Evolutionary conservation across 1,284 basidiomycete genomes (phyloP).

Genomic region (Irpex sp.): DNA sequence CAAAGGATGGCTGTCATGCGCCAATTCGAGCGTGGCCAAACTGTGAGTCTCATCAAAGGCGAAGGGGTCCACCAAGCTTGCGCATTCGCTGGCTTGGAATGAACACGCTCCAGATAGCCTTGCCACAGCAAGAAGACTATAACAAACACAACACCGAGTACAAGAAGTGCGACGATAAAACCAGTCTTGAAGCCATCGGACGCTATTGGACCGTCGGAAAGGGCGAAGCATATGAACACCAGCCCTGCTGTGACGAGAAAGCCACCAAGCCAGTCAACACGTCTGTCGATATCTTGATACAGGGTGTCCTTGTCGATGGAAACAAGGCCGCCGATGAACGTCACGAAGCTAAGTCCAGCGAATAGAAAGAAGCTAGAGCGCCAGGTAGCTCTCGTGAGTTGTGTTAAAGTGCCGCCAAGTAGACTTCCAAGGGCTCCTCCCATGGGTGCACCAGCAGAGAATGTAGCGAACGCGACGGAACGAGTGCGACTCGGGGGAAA

Average conservation of each 20-base stretch:
- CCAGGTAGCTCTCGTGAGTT: conserved; percentile 57
- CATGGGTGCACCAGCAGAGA: conserved; percentile 76
- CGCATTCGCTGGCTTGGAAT: conserved; percentile 22
- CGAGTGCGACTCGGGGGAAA: conserved; percentile 69
- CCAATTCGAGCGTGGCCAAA: conserved; percentile 70
- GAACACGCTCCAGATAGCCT: conserved; percentile 49
- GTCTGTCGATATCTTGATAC: conserved; percentile 45
- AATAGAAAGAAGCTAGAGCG: conserved; percentile 52
- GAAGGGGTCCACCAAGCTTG: conserved; percentile 40
- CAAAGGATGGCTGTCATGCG: conserved; percentile 62
- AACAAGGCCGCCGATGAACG: conserved; percentile 37
- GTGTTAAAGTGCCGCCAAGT: conserved; percentile 68
- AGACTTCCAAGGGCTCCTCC: conserved; percentile 69
- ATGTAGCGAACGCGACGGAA: conserved; percentile 73
- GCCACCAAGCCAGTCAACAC: conserved; percentile 84
- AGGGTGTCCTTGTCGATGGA: conserved; percentile 43
- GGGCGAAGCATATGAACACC: conserved; percentile 75
- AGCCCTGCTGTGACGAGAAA: conserved; percentile 72
- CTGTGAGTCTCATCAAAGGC: conserved; percentile 64
- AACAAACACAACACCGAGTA: conserved; percentile 59
- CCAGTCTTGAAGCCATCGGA: conserved; percentile 66
- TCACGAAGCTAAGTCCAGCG: conserved; percentile 39
- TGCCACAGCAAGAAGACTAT: conserved; percentile 70
- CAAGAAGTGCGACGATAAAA: conserved; percentile 62
- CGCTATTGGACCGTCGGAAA: conserved; percentile 72